A percentile compares a stretch with the other conserved stretches of the same genome.
phyloP scores from a whole-genome alignment of 768 basidiomycete species.

The Rhizopogon vinicolor region DNA sequence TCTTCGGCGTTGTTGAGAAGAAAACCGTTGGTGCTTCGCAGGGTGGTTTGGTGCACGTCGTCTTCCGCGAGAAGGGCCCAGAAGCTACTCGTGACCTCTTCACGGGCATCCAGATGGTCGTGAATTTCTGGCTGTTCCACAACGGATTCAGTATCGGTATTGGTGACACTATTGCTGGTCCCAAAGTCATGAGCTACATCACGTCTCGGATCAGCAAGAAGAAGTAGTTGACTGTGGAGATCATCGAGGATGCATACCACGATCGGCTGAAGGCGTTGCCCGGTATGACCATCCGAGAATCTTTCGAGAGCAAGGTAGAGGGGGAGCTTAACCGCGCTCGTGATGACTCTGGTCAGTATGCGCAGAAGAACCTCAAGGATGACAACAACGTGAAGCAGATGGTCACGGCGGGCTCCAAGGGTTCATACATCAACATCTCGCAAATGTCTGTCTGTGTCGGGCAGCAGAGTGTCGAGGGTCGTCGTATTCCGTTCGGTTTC shows the following conservation, averaged over 20 bases:
- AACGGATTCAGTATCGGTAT: constrained; percentile 99
- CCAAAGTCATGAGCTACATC: constrained; percentile 82
- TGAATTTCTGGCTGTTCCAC: constrained; percentile 99
- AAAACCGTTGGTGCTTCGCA: constrained; percentile 97
- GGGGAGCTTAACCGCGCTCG: constrained; percentile 90
- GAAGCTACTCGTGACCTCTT: constrained; percentile 88
- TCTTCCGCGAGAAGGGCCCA: constrained; percentile 96
- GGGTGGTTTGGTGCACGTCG: constrained; percentile 93
- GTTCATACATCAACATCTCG: constrained; percentile 99
- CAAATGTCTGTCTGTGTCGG: constrained; percentile 99
- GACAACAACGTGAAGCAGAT: constrained; percentile 99
- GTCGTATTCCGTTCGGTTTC: constrained; percentile 98
- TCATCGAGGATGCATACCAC: constrained; percentile 80
- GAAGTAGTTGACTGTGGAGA: constrained; percentile 71
- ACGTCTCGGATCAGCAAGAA: constrained; percentile 76
- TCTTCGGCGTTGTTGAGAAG: constrained; percentile 96
- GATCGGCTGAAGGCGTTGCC: constrained; percentile 87
- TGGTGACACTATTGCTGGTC: constrained; percentile 95
- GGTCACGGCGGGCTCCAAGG: constrained; percentile 98
- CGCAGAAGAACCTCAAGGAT: constrained; percentile 96
- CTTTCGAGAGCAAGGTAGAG: constrained; percentile 92
- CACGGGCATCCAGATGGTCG: constrained; percentile 90
- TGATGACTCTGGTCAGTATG: constrained; percentile 92
- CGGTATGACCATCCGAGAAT: constrained; percentile 99
- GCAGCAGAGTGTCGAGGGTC: constrained; percentile 97